Evolutionary conservation across 768 basidiomycete genomes (phyloP).

Genomic region (Calocybe indica): DNA sequence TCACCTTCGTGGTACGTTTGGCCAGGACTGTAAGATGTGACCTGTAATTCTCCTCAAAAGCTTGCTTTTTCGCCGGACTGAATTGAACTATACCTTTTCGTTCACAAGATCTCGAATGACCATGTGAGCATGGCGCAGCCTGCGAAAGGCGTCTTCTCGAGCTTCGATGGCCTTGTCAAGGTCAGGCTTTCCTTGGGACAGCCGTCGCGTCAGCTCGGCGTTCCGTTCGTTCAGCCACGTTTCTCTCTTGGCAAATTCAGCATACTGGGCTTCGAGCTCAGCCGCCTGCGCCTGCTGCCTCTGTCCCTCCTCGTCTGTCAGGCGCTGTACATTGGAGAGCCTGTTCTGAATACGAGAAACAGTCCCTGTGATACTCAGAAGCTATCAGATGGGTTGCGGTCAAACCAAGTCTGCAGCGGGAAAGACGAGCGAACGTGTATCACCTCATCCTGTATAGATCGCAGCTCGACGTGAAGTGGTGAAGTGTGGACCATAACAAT

Average conservation of each 20-base stretch:
- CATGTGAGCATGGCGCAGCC: constrained; percentile 29
- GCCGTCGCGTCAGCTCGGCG: constrained; percentile 23
- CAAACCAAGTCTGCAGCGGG: constrained; percentile 1
- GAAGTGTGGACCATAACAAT: not conserved
- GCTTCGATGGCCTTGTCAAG: constrained; percentile 24
- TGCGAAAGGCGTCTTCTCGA: constrained; percentile 24
- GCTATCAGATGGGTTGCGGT: constrained; percentile 4
- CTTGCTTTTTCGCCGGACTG: no score
- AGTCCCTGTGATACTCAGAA: constrained; percentile 5
- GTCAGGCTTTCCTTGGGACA: constrained; percentile 21
- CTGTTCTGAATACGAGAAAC: constrained; percentile 11
- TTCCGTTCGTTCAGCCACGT: constrained; percentile 25
- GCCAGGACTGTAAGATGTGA: no score
- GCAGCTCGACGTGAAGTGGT: constrained; percentile 1
- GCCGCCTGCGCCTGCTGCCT: constrained; percentile 20
- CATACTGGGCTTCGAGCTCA: constrained; percentile 29
- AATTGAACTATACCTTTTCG: constrained; percentile 19
- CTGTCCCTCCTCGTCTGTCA: constrained; percentile 7
- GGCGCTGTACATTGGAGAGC: constrained; percentile 6
- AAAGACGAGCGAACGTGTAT: not conserved
- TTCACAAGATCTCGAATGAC: constrained; percentile 36
- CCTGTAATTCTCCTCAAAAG: no score
- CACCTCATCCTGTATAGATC: constrained; percentile 24
- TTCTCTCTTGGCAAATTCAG: constrained; percentile 15
- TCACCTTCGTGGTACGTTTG: no score